A percentile compares a stretch with the other conserved stretches of the same genome.
phyloP scores from a whole-genome alignment of 495 filamentous ascomycete species.

The Apodospora peruviana region DNA sequence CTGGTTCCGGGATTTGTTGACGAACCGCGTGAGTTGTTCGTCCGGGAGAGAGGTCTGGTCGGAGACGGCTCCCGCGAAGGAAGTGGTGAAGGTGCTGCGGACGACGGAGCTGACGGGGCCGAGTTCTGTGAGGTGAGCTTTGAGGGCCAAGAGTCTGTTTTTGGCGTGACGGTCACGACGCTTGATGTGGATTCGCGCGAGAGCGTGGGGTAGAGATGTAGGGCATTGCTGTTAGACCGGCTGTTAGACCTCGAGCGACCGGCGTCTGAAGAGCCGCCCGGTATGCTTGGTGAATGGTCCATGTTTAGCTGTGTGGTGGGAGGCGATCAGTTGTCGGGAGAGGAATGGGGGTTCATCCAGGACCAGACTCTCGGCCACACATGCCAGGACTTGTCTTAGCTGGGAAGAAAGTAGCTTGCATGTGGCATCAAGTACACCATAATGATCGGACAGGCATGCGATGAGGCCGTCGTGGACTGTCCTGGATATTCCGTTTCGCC shows the following conservation, averaged over 20 bases:
- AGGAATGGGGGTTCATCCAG: slow-evolving; percentile 14
- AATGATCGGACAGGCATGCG: slow-evolving; percentile 17
- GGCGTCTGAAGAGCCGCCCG: slow-evolving; percentile 15
- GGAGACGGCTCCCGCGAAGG: slow-evolving; percentile 50
- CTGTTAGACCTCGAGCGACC: slow-evolving; percentile 6
- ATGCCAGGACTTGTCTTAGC: slow-evolving; percentile 26
- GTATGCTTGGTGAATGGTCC: slow-evolving; percentile 27
- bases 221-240: slow-evolving; percentile 3
- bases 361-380: slow-evolving; percentile 10
- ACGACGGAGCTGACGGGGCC: slow-evolving; percentile 39
- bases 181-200: slow-evolving; percentile 32
- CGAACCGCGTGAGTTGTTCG: slow-evolving; percentile 21
- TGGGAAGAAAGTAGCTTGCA: slow-evolving; percentile 13
- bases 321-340: slow-evolving; percentile 3
- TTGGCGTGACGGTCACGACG: slow-evolving; percentile 40
- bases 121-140: slow-evolving; percentile 23
- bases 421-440: slow-evolving; percentile 18
- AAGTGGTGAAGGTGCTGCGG: slow-evolving; percentile 40
- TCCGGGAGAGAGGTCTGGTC: slow-evolving; percentile 28
- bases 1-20: slow-evolving; percentile 34
- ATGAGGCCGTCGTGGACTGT: slow-evolving; percentile 1
- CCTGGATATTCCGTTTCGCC: too few species aligned
- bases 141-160: slow-evolving; percentile 27
- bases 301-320: slow-evolving; percentile 23
- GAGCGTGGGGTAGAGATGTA: slow-evolving; percentile 16